Base-by-base conservation (phyloP, 2,329 filamentous ascomycete genomes). In the Xylaria sp. region DNA sequence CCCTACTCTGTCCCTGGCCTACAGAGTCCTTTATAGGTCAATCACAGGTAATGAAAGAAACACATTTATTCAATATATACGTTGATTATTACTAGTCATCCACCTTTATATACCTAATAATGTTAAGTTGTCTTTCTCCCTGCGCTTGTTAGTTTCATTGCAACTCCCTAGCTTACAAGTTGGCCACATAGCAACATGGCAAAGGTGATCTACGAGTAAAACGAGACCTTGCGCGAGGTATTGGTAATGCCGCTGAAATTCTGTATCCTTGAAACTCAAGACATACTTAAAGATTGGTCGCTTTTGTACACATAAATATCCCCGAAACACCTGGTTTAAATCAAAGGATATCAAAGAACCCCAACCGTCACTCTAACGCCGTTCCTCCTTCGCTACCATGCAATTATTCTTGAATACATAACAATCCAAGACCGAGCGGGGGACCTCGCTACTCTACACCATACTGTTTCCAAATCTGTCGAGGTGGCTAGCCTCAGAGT, bases 401-500 rank as follows among this genome's bases (percentile, higher is more conserved):
- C 65, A 63, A 56, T 36, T 68, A 48, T 59, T 53, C 10, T 4
- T 18, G n/a, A 43, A 65, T 18, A n/a, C n/a, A 53, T 36, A 25
- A 53, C 20, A 48, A 23, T 5, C 32, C 28, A 41, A 18, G 25
- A 13, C 10, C n/a, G 20, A 32, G 12, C 2, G 2, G 32, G 12
- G 8, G 4, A 13, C 23, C 39, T 66, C 43, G 45, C 36, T 28
- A 18, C 34, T 46, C 48, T 69, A 71, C 15, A 71, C 61, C 69
- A 67, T 68, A 10, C 12, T 64, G 23, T 57, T 66, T 6, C 63
- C 69, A 73, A 87, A 86, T 28, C 82, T 81, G 52, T 81, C 80
- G 75, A 87, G 80, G 70, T 85, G 77, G n/a, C 81, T 79, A 8
- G 50, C 84, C 68, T 81, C 83, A 52, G 85, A 87, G 75, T 87